phyloP scores from a whole-genome alignment of 2,329 filamentous ascomycete species.

The Calonectria pseudoturangicola region DNA sequence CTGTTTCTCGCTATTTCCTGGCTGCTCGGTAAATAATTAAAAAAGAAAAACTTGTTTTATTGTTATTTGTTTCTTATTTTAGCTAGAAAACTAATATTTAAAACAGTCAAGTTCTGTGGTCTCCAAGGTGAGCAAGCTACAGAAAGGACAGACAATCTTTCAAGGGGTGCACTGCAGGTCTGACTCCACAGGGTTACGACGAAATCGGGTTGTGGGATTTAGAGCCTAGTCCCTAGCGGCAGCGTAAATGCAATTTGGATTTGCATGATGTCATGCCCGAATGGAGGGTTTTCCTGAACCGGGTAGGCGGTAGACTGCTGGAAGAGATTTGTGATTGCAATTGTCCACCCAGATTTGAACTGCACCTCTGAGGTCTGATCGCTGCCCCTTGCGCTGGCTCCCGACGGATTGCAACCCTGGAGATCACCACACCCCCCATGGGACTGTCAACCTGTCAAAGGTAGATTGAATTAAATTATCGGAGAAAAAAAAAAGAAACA shows the following conservation, averaged over 20 bases:
- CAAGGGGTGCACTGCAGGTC: neutral
- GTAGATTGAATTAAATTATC: neutral
- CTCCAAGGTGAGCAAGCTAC: too few species aligned
- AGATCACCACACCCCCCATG: neutral
- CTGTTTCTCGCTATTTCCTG: too few species aligned
- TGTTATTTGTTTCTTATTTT: too few species aligned
- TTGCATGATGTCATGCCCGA: slow-evolving; percentile 27
- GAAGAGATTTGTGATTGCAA: slow-evolving; percentile 22
- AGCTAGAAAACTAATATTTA: too few species aligned
- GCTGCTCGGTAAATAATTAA: too few species aligned
- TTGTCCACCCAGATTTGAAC: slow-evolving; percentile 3
- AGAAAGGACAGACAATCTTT: too few species aligned
- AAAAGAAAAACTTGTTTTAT: too few species aligned
- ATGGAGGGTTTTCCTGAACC: slow-evolving; percentile 8
- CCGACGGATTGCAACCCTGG: slow-evolving; percentile 8
- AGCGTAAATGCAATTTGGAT: slow-evolving; percentile 7
- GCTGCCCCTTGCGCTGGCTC: slow-evolving; percentile 10
- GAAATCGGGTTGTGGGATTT: slow-evolving; percentile 3
- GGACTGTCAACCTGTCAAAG: slow-evolving; percentile 24
- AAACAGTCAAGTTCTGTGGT: too few species aligned
- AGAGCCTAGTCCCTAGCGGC: slow-evolving; percentile 5
- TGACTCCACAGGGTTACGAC: slow-evolving; percentile 11
- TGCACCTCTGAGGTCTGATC: slow-evolving; percentile 15
- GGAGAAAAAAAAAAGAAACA: neutral
- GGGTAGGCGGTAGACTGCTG: slow-evolving; percentile 12